Evolutionary conservation across 345 rosid species (phyloP), one percentile per base, ranked within the genome.

Genomic region (Erucastrum elatum): DNA sequence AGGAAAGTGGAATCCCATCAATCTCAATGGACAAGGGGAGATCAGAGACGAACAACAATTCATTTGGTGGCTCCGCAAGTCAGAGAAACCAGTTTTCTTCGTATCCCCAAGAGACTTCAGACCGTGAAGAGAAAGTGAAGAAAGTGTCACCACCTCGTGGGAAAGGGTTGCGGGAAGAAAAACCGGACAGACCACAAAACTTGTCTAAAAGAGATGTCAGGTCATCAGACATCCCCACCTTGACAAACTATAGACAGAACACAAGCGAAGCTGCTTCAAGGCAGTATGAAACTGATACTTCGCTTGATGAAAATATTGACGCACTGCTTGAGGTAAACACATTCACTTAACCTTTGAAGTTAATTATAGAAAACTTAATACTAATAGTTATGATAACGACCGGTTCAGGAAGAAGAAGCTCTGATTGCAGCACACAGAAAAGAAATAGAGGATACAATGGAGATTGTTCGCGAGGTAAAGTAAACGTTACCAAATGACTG

Each of bases 391-490:
- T 41, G 1, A 58, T 67, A 59, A 67, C 55, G 10, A 25, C 2
- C 62, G 62, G 62, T 58, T 12, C 80, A 95, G 98, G 99, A 96
- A 81, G 99, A 96, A 86, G 97, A 91, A 85, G 98, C 97, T 53
- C 84, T 96, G 70, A 87, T 93, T 31, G 89, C 94, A 12, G 97
- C 97, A 46, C 99, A 96, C 72, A 88, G 99, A 81, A 91, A 96
- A 87, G 98, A 96, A 87, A 93, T 93, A 6, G 98, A 96, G 85
- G 97, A 96, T 75, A 93, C 98, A 41, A 93, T 96, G 98, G 98
- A 90, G 84, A 93, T 93, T 70, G 98, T 93, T 61, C 97, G 97
- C 16, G 99, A 96, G 85, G 99, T 93, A 85, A 87, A 89, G 77
- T 39, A 49, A 34, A 67, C 44, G 0, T 33, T 25, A 1, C 41